Base-by-base conservation (phyloP, 805 yeast species). In the Komagataella pastoris region DNA sequence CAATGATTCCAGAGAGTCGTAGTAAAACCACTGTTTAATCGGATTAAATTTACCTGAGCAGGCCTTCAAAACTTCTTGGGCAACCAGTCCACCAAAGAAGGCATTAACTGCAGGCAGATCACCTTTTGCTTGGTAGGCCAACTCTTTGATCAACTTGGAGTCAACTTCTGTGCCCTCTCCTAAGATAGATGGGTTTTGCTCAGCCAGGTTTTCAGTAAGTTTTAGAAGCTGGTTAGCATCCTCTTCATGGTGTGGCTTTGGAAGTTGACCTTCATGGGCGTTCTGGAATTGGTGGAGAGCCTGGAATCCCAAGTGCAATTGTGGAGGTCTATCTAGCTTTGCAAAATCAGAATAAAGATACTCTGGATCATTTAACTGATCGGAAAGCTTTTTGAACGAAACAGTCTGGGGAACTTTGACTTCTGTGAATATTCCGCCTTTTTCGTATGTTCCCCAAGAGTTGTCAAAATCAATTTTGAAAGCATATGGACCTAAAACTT, bases 11-110 rank as follows among this genome's bases (percentile, higher is more conserved):
- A 93, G 72, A 1, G 98, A 89, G 62, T 93, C 99, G 66, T 87
- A 93, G 68, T 91, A 91, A 65, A 93, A 69, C 75, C 83, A 87
- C 71, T 93, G 99, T 65, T 85, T 84, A 51, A 91, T 72, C 7
- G 99, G 99, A n/a, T 83, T 80, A 62, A 90, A 93, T 69, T 93
- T 93, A 50, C 97, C 96, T 8, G 97, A 87, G 59, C 90, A 85
- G 47, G 95, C 95, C 70, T 93, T 93, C 63, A 93, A 76, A 18
- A 88, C 97, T 69, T 93, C 99, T 68, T 93, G 99, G 3, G 99
- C 99, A 48, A 88, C 84, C 51, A 91, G 72, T 40, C 98, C 98
- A 66, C 99, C 99, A 61, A 81, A 79, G 55, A 90, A 84, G 1
- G 97, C 97, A 57, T 80, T 82, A 63, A 88, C 69, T 44, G 91